Conservation (phyloP, 2,329 filamentous ascomycete genomes). For the Aureobasidium melanogenum region DNA sequence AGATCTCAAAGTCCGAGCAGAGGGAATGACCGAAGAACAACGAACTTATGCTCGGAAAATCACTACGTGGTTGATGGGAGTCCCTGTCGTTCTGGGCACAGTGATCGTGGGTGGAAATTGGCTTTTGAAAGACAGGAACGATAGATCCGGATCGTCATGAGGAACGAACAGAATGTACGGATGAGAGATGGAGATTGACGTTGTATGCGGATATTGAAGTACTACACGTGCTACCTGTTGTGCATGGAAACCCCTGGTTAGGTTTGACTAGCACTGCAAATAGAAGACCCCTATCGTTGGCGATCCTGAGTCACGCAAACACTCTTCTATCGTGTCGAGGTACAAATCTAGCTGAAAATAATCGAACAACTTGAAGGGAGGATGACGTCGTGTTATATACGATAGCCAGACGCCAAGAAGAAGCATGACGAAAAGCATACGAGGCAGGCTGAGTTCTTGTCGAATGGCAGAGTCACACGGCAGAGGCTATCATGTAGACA, state of each 20-base stretch:
- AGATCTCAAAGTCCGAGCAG: slow-evolving; percentile 13
- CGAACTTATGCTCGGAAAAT: slow-evolving; percentile 16
- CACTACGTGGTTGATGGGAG: slow-evolving; percentile 17
- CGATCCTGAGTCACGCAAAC: neutral
- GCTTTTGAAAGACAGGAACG: neutral
- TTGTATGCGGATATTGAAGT: neutral
- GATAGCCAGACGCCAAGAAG: neutral
- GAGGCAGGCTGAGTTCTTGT: neutral
- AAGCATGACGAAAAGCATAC: slow-evolving; percentile 2
- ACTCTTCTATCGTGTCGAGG: neutral
- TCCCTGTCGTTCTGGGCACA: slow-evolving; percentile 16
- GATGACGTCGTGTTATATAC: neutral
- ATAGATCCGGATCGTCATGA: neutral
- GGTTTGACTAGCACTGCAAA: neutral
- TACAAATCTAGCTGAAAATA: neutral
- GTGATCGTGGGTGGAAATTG: slow-evolving; percentile 15
- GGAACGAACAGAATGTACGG: neutral
- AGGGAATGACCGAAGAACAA: slow-evolving; percentile 22
- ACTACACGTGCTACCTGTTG: neutral
- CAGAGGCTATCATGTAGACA: neutral
- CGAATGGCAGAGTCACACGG: neutral
- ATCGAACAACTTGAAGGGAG: neutral
- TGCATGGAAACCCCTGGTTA: neutral
- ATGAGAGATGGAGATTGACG: neutral
- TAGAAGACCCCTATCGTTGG: neutral